Conservation (phyloP, 768 basidiomycete species). For the Pleurotus eryngii region DNA sequence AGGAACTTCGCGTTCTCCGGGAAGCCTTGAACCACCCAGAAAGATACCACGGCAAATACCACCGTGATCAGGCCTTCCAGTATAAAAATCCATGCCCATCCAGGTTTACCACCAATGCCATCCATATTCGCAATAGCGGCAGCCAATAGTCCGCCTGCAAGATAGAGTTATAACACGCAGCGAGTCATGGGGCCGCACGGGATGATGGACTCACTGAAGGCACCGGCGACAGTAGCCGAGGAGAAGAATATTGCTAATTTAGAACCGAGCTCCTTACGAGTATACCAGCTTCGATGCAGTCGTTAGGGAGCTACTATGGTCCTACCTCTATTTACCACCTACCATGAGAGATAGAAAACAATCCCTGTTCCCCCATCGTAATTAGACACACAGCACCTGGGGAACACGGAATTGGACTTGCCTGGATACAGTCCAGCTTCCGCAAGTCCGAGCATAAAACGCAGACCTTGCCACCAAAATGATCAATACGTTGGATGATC, state of each 20-base stretch:
- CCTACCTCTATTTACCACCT: constrained; percentile 10
- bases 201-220: constrained; percentile 48
- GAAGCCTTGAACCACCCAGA: constrained; percentile 76
- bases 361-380: constrained; percentile 29
- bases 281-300: constrained; percentile 64
- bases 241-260: constrained; percentile 77
- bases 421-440: constrained; percentile 56
- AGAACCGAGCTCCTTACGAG: constrained; percentile 68
- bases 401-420: neutral
- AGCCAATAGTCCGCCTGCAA: constrained; percentile 58
- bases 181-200: neutral
- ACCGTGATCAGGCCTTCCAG: constrained; percentile 59
- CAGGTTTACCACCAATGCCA: constrained; percentile 59
- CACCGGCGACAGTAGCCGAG: constrained; percentile 75
- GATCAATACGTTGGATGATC: neutral
- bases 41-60: constrained; percentile 53
- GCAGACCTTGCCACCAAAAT: constrained; percentile 37
- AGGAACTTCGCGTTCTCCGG: constrained; percentile 75
- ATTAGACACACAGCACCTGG: no score
- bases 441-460: constrained; percentile 59
- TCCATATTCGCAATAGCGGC: constrained; percentile 70
- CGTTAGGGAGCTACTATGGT: neutral
- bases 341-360: constrained; percentile 63
- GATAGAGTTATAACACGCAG: neutral
- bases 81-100: constrained; percentile 49